Percentiles rank a stretch among this genome's conserved stretches.
Conservation (phyloP, 1,139 yeast species). For the Suhomyces chickasaworum region DNA sequence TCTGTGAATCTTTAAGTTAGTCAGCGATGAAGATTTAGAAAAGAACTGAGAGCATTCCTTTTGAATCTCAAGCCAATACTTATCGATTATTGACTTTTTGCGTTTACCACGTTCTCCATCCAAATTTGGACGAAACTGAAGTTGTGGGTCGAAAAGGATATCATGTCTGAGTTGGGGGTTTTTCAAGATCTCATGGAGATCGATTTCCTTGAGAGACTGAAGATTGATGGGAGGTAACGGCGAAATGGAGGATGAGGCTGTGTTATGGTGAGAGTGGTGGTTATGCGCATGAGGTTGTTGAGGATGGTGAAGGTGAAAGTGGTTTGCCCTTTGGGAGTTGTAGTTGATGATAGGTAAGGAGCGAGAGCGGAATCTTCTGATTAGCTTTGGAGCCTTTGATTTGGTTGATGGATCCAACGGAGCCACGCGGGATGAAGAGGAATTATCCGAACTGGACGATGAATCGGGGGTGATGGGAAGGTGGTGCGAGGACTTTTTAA, state of each 20-base stretch:
- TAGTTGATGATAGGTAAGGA: slow-evolving; percentile 49
- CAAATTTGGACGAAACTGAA: slow-evolving; percentile 88
- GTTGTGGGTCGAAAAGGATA: slow-evolving; percentile 86
- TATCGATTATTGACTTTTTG: slow-evolving; percentile 73
- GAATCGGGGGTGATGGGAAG: slow-evolving; percentile 13
- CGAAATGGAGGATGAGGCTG: slow-evolving; percentile 24
- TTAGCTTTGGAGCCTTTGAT: slow-evolving; percentile 39
- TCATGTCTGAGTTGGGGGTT: slow-evolving; percentile 94
- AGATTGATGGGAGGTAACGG: slow-evolving; percentile 83
- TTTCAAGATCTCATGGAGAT: slow-evolving; percentile 82
- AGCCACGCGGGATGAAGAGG: slow-evolving; percentile 1
- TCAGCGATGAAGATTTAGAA: slow-evolving; percentile 13
- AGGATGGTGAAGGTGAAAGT: slow-evolving; percentile 21
- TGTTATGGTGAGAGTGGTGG: slow-evolving; percentile 16
- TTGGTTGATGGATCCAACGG: slow-evolving; percentile 17
- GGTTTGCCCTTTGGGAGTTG: slow-evolving; percentile 25
- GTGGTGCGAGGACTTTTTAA: slow-evolving; percentile 17
- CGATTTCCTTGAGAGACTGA: slow-evolving; percentile 82
- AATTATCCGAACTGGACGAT: slow-evolving; percentile 8
- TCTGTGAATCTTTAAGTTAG: slow-evolving; percentile 43
- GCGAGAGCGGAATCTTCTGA: slow-evolving; percentile 44
- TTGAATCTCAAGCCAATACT: slow-evolving; percentile 80
- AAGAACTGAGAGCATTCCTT: slow-evolving; percentile 57
- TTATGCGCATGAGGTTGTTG: slow-evolving; percentile 11
- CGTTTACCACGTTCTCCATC: slow-evolving; percentile 89